These are phyloP conservation scores for Phaeomoniella chlamydospora DNA, from an alignment of 2,329 filamentous ascomycete genomes.

Conservation along the genomic window DNA sequence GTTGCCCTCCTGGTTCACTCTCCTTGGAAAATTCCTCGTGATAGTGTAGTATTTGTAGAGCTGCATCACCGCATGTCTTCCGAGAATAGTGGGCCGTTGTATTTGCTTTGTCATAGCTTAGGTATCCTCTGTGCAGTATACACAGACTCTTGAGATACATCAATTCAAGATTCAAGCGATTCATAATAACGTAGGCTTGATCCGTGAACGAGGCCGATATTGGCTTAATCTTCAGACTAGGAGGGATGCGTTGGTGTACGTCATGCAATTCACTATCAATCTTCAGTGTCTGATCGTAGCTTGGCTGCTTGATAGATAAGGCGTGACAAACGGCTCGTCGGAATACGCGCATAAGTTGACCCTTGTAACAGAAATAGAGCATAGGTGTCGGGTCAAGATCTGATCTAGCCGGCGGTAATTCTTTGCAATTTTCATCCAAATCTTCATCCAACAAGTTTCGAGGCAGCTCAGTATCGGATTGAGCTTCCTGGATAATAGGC, in stretches of 20 bases:
- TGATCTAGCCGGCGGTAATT: constrained; percentile 39
- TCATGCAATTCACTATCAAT: constrained; percentile 12
- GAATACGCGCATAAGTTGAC: constrained; percentile 17
- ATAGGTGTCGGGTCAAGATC: constrained; percentile 35
- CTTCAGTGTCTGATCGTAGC: constrained; percentile 10
- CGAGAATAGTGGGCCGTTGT: constrained; percentile 26
- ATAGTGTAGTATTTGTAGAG: constrained; percentile 31
- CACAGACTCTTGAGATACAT: constrained; percentile 36
- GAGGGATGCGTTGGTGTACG: constrained; percentile 9
- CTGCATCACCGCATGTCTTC: constrained; percentile 30
- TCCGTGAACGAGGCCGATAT: constrained; percentile 27
- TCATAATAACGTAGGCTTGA: constrained; percentile 34
- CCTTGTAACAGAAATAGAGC: constrained; percentile 20
- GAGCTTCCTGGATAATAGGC: constrained; percentile 43
- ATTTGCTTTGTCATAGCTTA: constrained; percentile 23
- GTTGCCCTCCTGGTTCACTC: constrained; percentile 37
- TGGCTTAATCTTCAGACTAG: constrained; percentile 8
- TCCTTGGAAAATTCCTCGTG: constrained; percentile 36
- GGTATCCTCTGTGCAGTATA: constrained; percentile 39
- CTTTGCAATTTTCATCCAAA: constrained; percentile 34
- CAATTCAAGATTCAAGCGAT: constrained; percentile 35
- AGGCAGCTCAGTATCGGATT: constrained; percentile 44
- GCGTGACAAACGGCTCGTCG: constrained; percentile 19
- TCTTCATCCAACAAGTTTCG: constrained; percentile 48
- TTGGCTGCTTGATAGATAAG: constrained; percentile 10